Conservation (phyloP, 176 grass and related monocot genomes). For the Musa itinerans region DNA sequence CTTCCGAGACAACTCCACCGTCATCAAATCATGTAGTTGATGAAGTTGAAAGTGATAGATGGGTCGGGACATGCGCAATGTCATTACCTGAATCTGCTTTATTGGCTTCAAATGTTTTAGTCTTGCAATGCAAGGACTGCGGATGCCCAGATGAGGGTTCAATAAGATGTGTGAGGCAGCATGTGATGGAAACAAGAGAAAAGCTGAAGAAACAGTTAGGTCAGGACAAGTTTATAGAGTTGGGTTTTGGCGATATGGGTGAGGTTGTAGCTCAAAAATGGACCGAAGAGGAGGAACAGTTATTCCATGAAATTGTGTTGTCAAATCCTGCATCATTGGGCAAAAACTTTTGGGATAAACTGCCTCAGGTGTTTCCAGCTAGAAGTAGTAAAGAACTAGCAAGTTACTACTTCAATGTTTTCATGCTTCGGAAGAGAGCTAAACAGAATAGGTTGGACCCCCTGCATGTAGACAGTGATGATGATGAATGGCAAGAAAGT, state of each 20-base stretch:
- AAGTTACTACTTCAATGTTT: constrained; percentile 86
- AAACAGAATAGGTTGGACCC: constrained; percentile 56
- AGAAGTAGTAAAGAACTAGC: constrained; percentile 57
- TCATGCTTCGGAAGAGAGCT: constrained; percentile 70
- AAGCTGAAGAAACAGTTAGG: constrained; percentile 41
- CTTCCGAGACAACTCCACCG: constrained; percentile 16
- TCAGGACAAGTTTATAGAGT: constrained; percentile 38
- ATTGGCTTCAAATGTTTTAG: constrained; percentile 16
- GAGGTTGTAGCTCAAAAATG: constrained; percentile 55
- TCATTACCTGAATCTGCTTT: constrained; percentile 13
- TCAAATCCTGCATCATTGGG: constrained; percentile 46
- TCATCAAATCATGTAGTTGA: constrained; percentile 16
- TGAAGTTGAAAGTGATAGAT: constrained; percentile 40
- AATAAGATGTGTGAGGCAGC: constrained; percentile 52
- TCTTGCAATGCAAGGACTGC: constrained; percentile 35
- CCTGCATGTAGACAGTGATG: constrained; percentile 61
- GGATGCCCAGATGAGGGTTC: constrained; percentile 54
- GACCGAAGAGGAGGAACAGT: constrained; percentile 58
- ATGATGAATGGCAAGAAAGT: constrained; percentile 57
- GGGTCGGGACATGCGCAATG: constrained; percentile 40
- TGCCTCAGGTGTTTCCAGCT: constrained; percentile 39
- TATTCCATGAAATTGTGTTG: constrained; percentile 48
- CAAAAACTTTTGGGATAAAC: constrained; percentile 68
- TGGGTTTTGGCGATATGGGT: constrained; percentile 69
- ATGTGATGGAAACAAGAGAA: constrained; percentile 53